Conservation (phyloP, 73 alveolate species). For the Uronychia binucleata region DNA sequence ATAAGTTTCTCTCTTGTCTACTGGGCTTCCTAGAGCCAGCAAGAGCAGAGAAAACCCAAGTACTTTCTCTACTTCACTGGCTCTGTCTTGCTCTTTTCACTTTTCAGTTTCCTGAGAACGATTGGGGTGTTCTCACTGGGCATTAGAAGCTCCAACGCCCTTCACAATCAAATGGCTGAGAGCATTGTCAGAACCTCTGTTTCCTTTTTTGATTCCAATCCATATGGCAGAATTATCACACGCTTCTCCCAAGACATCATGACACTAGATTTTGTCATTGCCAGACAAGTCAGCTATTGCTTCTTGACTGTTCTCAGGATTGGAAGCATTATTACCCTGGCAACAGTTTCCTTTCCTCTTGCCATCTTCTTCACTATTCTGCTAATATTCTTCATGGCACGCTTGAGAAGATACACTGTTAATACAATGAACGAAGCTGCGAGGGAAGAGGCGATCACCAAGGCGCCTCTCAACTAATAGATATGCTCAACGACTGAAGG, state of each 20-base stretch:
- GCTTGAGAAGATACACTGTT: conserved; percentile 33
- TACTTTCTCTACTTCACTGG: conserved; percentile 16
- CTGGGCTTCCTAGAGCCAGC: conserved; percentile 5
- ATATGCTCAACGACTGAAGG: not conserved
- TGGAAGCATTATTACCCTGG: not conserved
- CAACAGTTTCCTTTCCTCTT: not conserved
- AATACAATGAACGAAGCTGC: conserved; percentile 18
- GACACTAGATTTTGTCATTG: not conserved
- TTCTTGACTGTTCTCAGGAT: not conserved
- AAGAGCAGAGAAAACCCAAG: conserved; percentile 3
- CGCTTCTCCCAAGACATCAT: conserved; percentile 80
- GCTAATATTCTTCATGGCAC: not conserved
- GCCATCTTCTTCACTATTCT: not conserved
- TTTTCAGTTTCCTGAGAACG: not conserved
- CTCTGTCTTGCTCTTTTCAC: not conserved
- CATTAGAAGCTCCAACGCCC: not conserved
- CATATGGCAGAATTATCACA: conserved; percentile 85
- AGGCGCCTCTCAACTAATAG: conserved; percentile 8
- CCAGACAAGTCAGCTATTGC: not conserved
- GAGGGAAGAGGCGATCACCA: conserved; percentile 21
- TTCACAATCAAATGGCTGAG: conserved; percentile 30
- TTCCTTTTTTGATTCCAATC: conserved; percentile 78
- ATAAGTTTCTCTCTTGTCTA: not conserved
- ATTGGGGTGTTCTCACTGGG: not conserved
- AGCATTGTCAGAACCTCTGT: conserved; percentile 17